Percentiles rank a stretch among this genome's conserved stretches.
Evolutionary conservation across 306 rosid species (phyloP).

Genomic region (Quillaja saponaria): DNA sequence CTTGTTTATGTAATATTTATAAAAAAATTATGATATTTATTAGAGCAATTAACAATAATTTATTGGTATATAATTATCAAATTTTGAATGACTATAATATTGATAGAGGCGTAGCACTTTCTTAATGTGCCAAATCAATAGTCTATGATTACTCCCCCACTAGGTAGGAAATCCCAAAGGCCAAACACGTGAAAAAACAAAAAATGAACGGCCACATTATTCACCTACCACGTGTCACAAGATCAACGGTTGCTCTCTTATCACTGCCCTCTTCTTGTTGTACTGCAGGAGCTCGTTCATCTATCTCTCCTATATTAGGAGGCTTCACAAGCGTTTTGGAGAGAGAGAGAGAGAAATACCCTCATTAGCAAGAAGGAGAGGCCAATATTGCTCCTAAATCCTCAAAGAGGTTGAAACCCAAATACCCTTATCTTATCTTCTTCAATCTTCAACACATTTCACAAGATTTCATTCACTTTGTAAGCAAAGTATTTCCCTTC

Average conservation of each 20-base stretch:
- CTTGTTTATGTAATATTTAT: too few species aligned
- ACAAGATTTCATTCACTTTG: constrained; percentile 14
- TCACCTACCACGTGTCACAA: constrained; percentile 41
- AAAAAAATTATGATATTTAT: too few species aligned
- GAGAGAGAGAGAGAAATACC: not conserved
- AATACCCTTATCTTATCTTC: constrained; percentile 80
- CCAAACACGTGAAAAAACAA: constrained; percentile 55
- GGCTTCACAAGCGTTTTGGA: not conserved
- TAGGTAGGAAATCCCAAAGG: constrained; percentile 31
- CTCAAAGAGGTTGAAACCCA: constrained; percentile 35
- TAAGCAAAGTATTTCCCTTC: not conserved
- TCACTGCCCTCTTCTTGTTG: constrained; percentile 22
- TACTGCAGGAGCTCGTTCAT: constrained; percentile 26
- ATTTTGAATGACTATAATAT: too few species aligned
- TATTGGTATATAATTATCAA: too few species aligned
- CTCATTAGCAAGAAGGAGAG: constrained; percentile 51
- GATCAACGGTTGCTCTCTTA: constrained; percentile 28
- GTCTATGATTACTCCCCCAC: not conserved
- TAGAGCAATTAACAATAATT: too few species aligned
- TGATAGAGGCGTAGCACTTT: too few species aligned
- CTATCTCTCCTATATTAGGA: not conserved
- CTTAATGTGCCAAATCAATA: constrained; percentile 17
- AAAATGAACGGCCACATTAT: constrained; percentile 38
- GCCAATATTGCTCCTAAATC: constrained; percentile 66
- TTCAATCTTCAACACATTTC: constrained; percentile 38